Base-by-base conservation (phyloP, 1,139 yeast species). In the Petasospora fabianii region DNA sequence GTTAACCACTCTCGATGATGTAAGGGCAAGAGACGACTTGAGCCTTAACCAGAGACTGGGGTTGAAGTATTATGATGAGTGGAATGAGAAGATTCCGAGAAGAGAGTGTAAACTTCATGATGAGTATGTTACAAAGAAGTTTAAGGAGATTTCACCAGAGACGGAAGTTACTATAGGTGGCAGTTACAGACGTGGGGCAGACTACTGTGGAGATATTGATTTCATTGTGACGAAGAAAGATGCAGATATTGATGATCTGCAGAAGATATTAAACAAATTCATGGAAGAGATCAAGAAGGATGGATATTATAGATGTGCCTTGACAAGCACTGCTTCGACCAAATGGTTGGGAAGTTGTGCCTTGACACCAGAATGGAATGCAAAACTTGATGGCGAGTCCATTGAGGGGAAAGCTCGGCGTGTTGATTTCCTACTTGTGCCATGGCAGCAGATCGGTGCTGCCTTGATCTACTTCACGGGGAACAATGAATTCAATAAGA, bases 401-500 rank as follows among this genome's bases (percentile, higher is more conserved):
- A 40, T 30, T 12, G 30, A 47, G 8, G 55, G 57, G 5, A 59
- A 58, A 5, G 75, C 81, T 61, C 64, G 85, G 16, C 61, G 85
- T 36, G 61, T 80, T 43, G 86, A 80, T 53, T 66, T 80, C 32
- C 58, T 80, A 27, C 55, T 69, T 11, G 75, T 75, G 20, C 75
- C 72, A 12, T 70, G 75, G 67, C 50, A 59, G 1, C 70, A 71
- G 40, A 50, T 68, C 12, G 86, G 84, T 0, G 75, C 81, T 0
- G 65, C 75, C 0, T 53, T 71, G 50, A 54, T 79, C 14, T 79
- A 80, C 52, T 80, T 74, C 51, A 77, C 80, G 0, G 86, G 86
- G 0, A 73, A 77, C 44, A 71, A 69, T 37, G 65, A 68, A 24
- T 77, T 77, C 54, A 80, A 78, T 53, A 67, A 82, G 38, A 59